Conservation (phyloP, 2,329 filamentous ascomycete species). For the Boeremia exigua region DNA sequence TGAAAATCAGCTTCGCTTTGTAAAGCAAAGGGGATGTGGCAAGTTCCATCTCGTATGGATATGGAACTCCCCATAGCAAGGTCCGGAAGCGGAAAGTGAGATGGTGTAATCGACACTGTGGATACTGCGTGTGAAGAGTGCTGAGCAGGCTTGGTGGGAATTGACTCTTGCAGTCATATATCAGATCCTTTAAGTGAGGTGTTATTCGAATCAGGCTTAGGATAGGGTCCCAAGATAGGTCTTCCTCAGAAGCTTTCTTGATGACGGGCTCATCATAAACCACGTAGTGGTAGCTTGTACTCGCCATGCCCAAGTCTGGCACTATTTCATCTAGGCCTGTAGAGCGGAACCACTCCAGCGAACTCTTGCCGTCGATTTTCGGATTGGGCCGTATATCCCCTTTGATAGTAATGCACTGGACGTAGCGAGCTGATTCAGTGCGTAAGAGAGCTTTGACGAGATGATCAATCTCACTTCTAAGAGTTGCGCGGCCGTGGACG, state of each 20-base stretch:
- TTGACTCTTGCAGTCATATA: slow-evolving; percentile 31
- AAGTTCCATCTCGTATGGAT: slow-evolving; percentile 32
- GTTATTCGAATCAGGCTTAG: slow-evolving; percentile 20
- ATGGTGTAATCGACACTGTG: slow-evolving; percentile 27
- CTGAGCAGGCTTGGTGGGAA: slow-evolving; percentile 25
- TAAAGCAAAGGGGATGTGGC: slow-evolving; percentile 30
- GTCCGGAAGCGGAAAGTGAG: slow-evolving; percentile 28
- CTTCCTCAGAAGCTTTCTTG: slow-evolving; percentile 22
- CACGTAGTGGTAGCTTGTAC: too few species aligned
- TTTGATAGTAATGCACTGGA: slow-evolving; percentile 25
- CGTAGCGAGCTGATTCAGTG: slow-evolving; percentile 22
- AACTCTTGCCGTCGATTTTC: background rate
- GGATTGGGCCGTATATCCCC: slow-evolving; percentile 17
- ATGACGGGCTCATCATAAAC: slow-evolving; percentile 28
- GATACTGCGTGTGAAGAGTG: slow-evolving; percentile 20
- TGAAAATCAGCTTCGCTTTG: slow-evolving; percentile 15
- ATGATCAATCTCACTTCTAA: slow-evolving; percentile 16
- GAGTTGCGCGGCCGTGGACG: slow-evolving; percentile 14
- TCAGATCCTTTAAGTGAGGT: slow-evolving; percentile 21
- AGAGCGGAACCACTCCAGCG: background rate
- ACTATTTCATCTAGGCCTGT: slow-evolving; percentile 24
- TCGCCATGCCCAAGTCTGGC: slow-evolving; percentile 14
- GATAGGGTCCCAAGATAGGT: slow-evolving; percentile 28
- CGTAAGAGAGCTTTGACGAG: slow-evolving; percentile 22
- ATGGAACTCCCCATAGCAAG: slow-evolving; percentile 25